Evolutionary conservation across 768 basidiomycete species (phyloP), one percentile per base, ranked within the genome.

Genomic region (Panaeolus papilionaceus): DNA sequence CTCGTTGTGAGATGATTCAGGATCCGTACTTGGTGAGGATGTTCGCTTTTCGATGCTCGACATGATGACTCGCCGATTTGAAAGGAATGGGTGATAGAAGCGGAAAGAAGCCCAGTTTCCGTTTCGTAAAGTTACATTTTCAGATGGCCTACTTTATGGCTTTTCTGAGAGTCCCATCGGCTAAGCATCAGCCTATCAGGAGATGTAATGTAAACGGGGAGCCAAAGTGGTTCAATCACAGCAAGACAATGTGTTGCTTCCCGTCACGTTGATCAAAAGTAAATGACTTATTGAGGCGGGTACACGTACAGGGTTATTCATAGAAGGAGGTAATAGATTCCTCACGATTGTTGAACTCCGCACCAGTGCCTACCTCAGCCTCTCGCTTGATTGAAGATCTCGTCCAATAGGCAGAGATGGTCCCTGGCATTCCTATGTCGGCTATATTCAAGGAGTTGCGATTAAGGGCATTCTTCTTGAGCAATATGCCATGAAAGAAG

Each of bases 1-100:
- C 61, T 75, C 76, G 18, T 70, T 67, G 37, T 74, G 72, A 23
- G 75, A 68, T 4, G 72, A 76, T 65, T 78, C 82, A 66, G 70
- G 70, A 67, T 73, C 72, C 26, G 72, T 70, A 62, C 65, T 64
- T 69, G 73, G 71, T 66, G 73, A 72, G 64, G 73, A 67, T 38
- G 71, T 51, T 63, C 73, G 67, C 65, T 74, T 74, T 68, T 74
- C 73, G 40, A 58, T 62, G 62, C 61, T 70, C 26, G 54, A 28
- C 54, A 58, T 58, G 54, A 58, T 58, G 54, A 58, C 11, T 37
- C 54, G n/a, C 28, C 40, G 67, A 66, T 63, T 67, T 65, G 26
- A 61, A 23, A 62, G 45, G 40, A 61, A 18, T 47, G 51, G 45
- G 38, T 28, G 45, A 28, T 49, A 62, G 64, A 44, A 40, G 51